Percentiles rank a stretch among this genome's conserved stretches.
phyloP scores from a whole-genome alignment of 2,329 filamentous ascomycete genomes.

The Mycosphaerella sp. region DNA sequence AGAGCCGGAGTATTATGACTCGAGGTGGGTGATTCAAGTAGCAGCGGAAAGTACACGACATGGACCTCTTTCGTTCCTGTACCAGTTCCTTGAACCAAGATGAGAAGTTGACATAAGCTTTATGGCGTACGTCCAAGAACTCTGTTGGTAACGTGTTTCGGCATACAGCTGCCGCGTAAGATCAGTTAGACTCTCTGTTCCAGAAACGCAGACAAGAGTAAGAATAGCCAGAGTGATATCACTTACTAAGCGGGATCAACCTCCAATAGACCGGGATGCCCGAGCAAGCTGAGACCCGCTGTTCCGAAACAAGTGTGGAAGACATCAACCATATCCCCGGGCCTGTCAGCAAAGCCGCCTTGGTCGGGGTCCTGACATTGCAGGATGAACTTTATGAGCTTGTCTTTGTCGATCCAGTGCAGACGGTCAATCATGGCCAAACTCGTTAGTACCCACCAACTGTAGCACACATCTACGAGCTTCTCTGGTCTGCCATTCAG shows the following conservation, averaged over 20 bases:
- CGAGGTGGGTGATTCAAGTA: not conserved
- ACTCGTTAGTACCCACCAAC: constrained; percentile 96
- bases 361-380: constrained; percentile 76
- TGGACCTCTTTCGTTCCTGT: not conserved
- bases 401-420: constrained; percentile 86
- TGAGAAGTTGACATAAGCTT: constrained; percentile 11
- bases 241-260: constrained; percentile 82
- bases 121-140: constrained; percentile 41
- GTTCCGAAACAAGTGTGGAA: constrained; percentile 91
- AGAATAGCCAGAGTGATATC: constrained; percentile 3
- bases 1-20: not conserved
- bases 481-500: constrained; percentile 95
- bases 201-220: constrained; percentile 3
- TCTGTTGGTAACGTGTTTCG: constrained; percentile 58
- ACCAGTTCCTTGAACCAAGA: not conserved
- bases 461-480: constrained; percentile 94
- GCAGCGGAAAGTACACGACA: not conserved
- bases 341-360: constrained; percentile 83
- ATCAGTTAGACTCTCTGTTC: constrained; percentile 5
- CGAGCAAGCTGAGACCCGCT: constrained; percentile 77
- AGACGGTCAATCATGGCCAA: constrained; percentile 79
- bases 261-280: constrained; percentile 66
- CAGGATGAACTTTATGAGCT: constrained; percentile 75
- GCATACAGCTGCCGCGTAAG: constrained; percentile 37
- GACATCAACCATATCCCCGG: constrained; percentile 92